These are phyloP conservation scores for Coriaria nepalensis DNA, from an alignment of 306 rosid species.

Conservation along the genomic window DNA sequence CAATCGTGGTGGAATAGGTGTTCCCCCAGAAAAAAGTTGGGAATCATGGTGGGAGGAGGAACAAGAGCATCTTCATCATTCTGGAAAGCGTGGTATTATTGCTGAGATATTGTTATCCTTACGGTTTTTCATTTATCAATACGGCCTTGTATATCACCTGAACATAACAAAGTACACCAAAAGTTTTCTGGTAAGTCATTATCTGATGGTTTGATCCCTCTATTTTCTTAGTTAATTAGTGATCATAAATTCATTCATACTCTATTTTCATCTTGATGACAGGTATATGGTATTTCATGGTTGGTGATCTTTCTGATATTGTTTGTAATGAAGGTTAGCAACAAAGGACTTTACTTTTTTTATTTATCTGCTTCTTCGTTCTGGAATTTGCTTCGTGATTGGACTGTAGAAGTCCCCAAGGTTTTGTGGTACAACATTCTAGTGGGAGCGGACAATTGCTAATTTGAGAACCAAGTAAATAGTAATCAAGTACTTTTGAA, in stretches of 20 bases:
- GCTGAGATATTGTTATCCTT: slow-evolving; percentile 66
- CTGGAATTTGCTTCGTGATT: no score
- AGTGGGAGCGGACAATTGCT: no score
- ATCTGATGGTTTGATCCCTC: slow-evolving; percentile 2
- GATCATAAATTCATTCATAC: slow-evolving; percentile 5
- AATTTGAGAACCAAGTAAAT: no score
- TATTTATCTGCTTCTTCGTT: no score
- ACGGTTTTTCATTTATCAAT: slow-evolving; percentile 93
- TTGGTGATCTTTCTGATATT: slow-evolving; percentile 72
- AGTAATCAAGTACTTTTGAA: no score
- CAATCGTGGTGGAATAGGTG: slow-evolving; percentile 89
- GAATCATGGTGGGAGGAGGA: slow-evolving; percentile 99
- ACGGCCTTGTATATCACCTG: slow-evolving; percentile 89
- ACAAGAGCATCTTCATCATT: slow-evolving; percentile 83
- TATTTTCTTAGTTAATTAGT: not conserved
- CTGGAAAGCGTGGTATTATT: slow-evolving; percentile 72
- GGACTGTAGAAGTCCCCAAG: no score
- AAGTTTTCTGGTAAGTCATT: slow-evolving; percentile 55
- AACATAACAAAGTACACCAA: slow-evolving; percentile 36
- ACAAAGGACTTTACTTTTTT: not conserved
- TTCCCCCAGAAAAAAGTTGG: slow-evolving; percentile 90
- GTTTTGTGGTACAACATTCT: no score
- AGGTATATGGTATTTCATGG: slow-evolving; percentile 97
- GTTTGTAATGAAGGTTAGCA: slow-evolving; percentile 86
- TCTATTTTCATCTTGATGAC: slow-evolving; percentile 16